Conservation (phyloP, 2,329 filamentous ascomycete genomes). For the Capronia coronata region DNA sequence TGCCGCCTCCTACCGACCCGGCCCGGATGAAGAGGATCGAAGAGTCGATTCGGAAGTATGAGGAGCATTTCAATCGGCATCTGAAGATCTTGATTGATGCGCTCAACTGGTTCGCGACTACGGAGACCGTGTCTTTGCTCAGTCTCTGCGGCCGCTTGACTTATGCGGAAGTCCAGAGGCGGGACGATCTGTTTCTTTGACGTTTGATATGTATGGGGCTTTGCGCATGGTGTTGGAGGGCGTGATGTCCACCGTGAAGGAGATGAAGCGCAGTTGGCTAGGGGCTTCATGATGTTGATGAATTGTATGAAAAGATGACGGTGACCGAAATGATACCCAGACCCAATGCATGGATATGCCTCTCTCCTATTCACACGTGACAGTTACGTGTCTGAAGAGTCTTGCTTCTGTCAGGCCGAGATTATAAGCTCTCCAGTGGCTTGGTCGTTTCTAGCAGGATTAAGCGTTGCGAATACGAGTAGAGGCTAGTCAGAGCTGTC, state of each 20-base stretch:
- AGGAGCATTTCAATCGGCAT: constrained; percentile 86
- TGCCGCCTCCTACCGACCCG: constrained; percentile 42
- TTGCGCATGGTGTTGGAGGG: not conserved
- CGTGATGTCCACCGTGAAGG: not conserved
- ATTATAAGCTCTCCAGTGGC: no score
- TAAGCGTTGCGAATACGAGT: no score
- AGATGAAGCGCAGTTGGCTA: not conserved
- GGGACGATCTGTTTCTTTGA: constrained; percentile 25
- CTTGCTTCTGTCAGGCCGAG: no score
- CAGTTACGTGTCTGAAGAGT: no score
- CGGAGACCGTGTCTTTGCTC: constrained; percentile 88
- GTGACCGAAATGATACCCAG: not conserved
- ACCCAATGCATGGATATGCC: not conserved
- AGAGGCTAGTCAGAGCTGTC: no score
- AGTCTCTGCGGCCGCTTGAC: constrained; percentile 75
- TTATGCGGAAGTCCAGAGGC: constrained; percentile 28
- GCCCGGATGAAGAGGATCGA: constrained; percentile 66
- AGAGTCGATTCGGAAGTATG: constrained; percentile 84
- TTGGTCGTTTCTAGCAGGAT: no score
- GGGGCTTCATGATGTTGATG: not conserved
- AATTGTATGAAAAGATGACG: not conserved
- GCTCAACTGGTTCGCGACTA: constrained; percentile 92
- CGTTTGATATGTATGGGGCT: not conserved
- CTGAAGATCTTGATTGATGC: constrained; percentile 90
- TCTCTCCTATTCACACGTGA: no score